Conservation (phyloP, 2,329 filamentous ascomycete genomes). For the Neonectria magnoliae region DNA sequence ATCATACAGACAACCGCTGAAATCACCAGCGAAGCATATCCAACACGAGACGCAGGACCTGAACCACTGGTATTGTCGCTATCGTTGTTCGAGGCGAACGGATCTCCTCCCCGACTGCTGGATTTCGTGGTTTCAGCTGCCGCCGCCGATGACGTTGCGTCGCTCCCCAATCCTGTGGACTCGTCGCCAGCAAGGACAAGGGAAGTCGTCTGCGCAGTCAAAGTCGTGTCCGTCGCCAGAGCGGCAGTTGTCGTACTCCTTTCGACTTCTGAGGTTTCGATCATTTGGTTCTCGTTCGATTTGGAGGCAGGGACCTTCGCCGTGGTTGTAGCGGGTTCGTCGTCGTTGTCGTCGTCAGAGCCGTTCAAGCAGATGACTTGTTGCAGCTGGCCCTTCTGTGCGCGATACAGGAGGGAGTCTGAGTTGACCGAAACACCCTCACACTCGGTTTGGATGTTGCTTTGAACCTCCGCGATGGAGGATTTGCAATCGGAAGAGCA, state of each 20-base stretch:
- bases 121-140: constrained; percentile 12
- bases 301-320: constrained; percentile 11
- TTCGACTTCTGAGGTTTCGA: constrained; percentile 24
- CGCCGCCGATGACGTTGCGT: constrained; percentile 1
- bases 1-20: constrained; percentile 9
- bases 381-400: constrained; percentile 50
- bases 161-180: background rate
- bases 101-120: constrained; percentile 21
- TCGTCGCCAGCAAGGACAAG: constrained; percentile 11
- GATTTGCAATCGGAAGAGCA: constrained; percentile 53
- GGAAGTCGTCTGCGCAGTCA: constrained; percentile 8
- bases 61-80: background rate
- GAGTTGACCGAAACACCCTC: constrained; percentile 33
- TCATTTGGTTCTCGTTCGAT: constrained; percentile 28
- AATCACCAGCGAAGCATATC: constrained; percentile 11
- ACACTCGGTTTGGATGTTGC: constrained; percentile 44
- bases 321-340: constrained; percentile 19
- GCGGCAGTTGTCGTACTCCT: constrained; percentile 1
- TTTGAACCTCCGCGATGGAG: constrained; percentile 43
- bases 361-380: constrained; percentile 46
- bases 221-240: constrained; percentile 2
- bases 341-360: constrained; percentile 15
- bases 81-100: constrained; percentile 15
- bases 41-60: background rate
- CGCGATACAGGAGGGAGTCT: constrained; percentile 50